Evolutionary conservation across 2,329 filamentous ascomycete genomes (phyloP).

Genomic region (Aspergillus unguis): DNA sequence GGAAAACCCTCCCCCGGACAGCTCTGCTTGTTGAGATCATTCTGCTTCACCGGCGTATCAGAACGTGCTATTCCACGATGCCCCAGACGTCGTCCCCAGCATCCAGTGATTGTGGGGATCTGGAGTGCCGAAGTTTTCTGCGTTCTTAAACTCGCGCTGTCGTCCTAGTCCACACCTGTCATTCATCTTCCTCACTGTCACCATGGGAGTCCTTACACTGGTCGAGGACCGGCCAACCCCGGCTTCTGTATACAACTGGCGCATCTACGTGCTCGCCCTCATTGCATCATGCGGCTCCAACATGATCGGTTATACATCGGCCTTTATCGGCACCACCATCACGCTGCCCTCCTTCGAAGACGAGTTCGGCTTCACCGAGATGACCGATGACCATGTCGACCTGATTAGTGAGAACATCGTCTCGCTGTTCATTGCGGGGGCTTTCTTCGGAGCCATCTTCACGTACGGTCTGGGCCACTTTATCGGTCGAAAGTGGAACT

Average conservation of each 20-base stretch:
- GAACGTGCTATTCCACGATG: slow-evolving; percentile 24
- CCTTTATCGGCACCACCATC: slow-evolving; percentile 75
- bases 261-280: slow-evolving; percentile 53
- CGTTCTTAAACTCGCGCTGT: slow-evolving; percentile 10
- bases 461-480: slow-evolving; percentile 63
- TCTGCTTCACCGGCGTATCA: slow-evolving; percentile 14
- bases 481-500: slow-evolving; percentile 60
- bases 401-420: slow-evolving; percentile 70
- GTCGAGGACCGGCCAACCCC: slow-evolving; percentile 52
- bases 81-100: slow-evolving; percentile 21
- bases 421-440: slow-evolving; percentile 75
- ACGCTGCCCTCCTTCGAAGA: slow-evolving; percentile 63
- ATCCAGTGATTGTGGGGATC: slow-evolving; percentile 9
- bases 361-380: slow-evolving; percentile 62
- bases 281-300: slow-evolving; percentile 57
- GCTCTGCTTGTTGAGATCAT: slow-evolving; percentile 12
- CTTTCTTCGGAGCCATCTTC: slow-evolving; percentile 69
- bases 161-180: slow-evolving; percentile 5
- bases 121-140: slow-evolving; percentile 22
- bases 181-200: slow-evolving; percentile 10
- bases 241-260: slow-evolving; percentile 58
- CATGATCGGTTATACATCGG: slow-evolving; percentile 63
- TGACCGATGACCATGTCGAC: slow-evolving; percentile 49
- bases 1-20: slow-evolving; percentile 34
- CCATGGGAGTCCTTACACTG: slow-evolving; percentile 34